Percentiles rank a stretch among this genome's conserved stretches.
Conservation (phyloP, 1,284 basidiomycete species). For the Leccinum huronense region DNA sequence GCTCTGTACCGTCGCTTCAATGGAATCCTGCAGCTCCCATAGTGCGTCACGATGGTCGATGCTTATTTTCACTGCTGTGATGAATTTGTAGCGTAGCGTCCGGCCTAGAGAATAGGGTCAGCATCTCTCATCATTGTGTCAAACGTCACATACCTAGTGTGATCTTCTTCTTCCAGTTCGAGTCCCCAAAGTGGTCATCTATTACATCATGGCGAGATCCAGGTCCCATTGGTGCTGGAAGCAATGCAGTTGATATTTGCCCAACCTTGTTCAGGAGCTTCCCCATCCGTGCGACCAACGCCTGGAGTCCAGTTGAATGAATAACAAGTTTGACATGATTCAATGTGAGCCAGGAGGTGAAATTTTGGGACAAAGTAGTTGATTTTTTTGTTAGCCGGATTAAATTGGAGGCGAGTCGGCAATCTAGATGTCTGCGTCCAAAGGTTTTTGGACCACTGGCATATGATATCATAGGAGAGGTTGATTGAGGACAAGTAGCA, state of each 20-base stretch:
- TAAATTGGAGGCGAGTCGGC: background rate
- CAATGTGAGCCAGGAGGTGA: background rate
- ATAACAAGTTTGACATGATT: background rate
- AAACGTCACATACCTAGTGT: background rate
- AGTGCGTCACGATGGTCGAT: background rate
- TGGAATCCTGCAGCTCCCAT: background rate
- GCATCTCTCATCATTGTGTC: too few species aligned
- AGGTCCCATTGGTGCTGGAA: background rate
- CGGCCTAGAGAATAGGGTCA: background rate
- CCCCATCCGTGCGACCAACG: background rate
- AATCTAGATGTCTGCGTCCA: background rate
- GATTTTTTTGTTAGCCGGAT: background rate
- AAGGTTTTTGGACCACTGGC: background rate
- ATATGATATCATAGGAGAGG: background rate
- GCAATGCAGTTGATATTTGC: background rate
- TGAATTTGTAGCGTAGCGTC: background rate
- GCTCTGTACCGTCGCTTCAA: background rate
- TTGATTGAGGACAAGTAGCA: background rate
- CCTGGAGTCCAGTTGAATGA: background rate
- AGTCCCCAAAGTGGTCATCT: background rate
- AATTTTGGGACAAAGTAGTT: background rate
- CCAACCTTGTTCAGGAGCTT: background rate
- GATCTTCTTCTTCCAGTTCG: background rate
- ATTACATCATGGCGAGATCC: background rate
- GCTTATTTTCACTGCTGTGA: background rate